Evolutionary conservation across 2,329 filamentous ascomycete species (phyloP).

Genomic region (Colletotrichum brevisporum): DNA sequence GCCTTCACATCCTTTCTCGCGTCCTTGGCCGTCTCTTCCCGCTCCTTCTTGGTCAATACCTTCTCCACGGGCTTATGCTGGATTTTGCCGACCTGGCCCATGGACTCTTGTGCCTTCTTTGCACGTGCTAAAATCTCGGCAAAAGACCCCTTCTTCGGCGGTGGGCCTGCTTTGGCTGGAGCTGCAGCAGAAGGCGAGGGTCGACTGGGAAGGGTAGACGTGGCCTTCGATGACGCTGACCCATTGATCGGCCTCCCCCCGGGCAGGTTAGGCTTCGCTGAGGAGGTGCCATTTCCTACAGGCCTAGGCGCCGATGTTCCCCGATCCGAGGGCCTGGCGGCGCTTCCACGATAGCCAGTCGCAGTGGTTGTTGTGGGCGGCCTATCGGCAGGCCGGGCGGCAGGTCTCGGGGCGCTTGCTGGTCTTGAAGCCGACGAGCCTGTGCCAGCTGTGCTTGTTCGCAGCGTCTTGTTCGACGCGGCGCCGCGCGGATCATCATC

Average conservation of each 20-base stretch:
- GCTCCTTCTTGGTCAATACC: constrained; percentile 68
- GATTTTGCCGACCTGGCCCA: constrained; percentile 77
- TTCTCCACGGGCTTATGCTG: constrained; percentile 82
- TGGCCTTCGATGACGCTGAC: constrained; percentile 1
- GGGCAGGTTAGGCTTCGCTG: constrained; percentile 23
- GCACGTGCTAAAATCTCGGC: constrained; percentile 81
- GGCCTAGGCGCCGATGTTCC: constrained; percentile 30
- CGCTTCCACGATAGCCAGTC: constrained; percentile 40
- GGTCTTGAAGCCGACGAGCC: constrained; percentile 46
- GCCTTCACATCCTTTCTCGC: constrained; percentile 44
- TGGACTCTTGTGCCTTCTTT: constrained; percentile 73
- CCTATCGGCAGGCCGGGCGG: constrained; percentile 26
- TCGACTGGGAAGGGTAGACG: constrained; percentile 26
- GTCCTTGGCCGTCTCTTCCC: constrained; percentile 62
- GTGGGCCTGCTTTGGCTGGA: constrained; percentile 54
- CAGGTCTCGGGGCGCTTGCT: constrained; percentile 44
- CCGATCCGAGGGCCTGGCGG: constrained; percentile 35
- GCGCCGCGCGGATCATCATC: constrained; percentile 62
- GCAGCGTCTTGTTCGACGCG: constrained; percentile 58
- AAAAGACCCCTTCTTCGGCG: constrained; percentile 81
- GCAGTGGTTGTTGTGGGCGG: neutral
- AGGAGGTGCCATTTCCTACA: constrained; percentile 24
- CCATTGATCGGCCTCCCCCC: constrained; percentile 30
- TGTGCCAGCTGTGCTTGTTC: constrained; percentile 41
- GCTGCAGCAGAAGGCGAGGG: constrained; percentile 57